phyloP scores from a whole-genome alignment of 169 alveolate species.

The Plasmodium inui region DNA sequence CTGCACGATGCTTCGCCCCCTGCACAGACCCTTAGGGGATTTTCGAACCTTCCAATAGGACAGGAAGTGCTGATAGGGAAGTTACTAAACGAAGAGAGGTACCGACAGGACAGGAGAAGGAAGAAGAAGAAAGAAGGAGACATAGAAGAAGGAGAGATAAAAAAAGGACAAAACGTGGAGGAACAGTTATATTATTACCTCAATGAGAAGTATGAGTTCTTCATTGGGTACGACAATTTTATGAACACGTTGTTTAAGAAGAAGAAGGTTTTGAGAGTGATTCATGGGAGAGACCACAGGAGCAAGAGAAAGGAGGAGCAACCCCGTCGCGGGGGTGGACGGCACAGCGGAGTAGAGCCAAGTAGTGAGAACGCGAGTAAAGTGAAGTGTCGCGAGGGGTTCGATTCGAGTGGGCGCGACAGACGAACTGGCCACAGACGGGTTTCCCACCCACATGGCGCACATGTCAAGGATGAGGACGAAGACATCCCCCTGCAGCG shows the following conservation, averaged over 20 bases:
- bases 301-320: neutral
- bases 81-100: conserved; percentile 55
- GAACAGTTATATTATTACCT: conserved; percentile 21
- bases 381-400: neutral
- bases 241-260: conserved; percentile 43
- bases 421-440: neutral
- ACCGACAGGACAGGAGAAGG: conserved; percentile 18
- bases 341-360: neutral
- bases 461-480: neutral
- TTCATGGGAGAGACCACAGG: conserved; percentile 1
- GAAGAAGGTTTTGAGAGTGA: conserved; percentile 11
- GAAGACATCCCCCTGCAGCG: neutral
- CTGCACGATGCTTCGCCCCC: neutral
- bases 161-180: neutral
- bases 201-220: conserved; percentile 30
- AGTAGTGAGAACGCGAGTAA: neutral
- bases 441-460: neutral
- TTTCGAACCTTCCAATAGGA: conserved; percentile 38
- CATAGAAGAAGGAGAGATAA: too few species aligned
- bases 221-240: conserved; percentile 51
- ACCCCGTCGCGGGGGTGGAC: neutral
- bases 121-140: conserved; percentile 13
- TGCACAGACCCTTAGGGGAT: conserved; percentile 4
- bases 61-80: conserved; percentile 57
- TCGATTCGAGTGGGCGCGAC: neutral